phyloP scores from a whole-genome alignment of 164 flowering plant genomes.

The Magnolia sinica region DNA sequence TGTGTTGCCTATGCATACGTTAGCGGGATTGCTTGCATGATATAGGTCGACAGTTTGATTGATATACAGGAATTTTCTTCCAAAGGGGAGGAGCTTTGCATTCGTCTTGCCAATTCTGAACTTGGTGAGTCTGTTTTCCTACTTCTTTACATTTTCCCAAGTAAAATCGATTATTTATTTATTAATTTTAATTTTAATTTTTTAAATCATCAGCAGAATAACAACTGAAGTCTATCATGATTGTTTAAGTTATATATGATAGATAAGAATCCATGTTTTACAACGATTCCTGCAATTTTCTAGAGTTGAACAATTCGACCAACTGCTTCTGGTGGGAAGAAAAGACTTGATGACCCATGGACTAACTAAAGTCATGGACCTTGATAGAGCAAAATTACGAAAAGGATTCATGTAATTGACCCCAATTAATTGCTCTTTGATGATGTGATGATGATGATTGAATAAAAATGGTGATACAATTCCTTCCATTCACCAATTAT shows the following conservation, averaged over 20 bases:
- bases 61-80: neutral
- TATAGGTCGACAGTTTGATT: neutral
- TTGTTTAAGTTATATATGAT: neutral
- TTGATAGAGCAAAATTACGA: too few species aligned
- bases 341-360: too few species aligned
- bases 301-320: neutral
- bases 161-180: neutral
- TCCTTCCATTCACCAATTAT: too few species aligned
- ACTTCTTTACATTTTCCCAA: neutral
- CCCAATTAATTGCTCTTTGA: too few species aligned
- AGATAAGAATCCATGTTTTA: neutral
- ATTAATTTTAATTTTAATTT: neutral
- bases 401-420: too few species aligned
- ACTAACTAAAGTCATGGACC: too few species aligned
- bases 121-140: slow-evolving; percentile 12
- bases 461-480: too few species aligned
- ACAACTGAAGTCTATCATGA: neutral
- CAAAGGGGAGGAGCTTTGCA: slow-evolving; percentile 2
- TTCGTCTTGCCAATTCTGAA: slow-evolving; percentile 16
- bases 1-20: neutral
- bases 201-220: neutral
- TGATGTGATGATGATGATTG: too few species aligned
- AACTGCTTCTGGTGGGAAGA: too few species aligned
- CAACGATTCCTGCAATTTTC: neutral
- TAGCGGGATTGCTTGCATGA: neutral